These are phyloP conservation scores for Delonix regia DNA, from an alignment of 306 rosid species.

Conservation along the genomic window DNA sequence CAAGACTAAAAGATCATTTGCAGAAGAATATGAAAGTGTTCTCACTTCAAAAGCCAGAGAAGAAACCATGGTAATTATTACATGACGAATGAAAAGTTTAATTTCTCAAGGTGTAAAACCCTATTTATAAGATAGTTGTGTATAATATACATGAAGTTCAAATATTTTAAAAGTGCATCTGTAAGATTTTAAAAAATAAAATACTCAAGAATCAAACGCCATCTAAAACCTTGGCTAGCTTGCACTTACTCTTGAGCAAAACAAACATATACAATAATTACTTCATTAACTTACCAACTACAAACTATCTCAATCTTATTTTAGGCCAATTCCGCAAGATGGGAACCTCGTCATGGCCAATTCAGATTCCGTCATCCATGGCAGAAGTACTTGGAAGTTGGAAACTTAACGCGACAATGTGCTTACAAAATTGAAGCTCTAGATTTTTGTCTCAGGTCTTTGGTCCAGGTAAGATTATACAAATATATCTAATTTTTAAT, in stretches of 20 bases:
- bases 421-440: constrained; percentile 45
- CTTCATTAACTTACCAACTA: background rate
- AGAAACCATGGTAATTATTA: constrained; percentile 39
- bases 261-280: background rate
- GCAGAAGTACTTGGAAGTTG: constrained; percentile 47
- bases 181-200: background rate
- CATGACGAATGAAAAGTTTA: background rate
- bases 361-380: constrained; percentile 52
- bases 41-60: constrained; percentile 42
- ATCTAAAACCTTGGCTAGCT: background rate
- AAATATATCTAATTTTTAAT: too few species aligned
- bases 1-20: constrained; percentile 7
- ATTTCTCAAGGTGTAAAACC: too few species aligned
- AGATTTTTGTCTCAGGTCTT: constrained; percentile 30
- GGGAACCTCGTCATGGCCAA: constrained; percentile 48
- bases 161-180: too few species aligned
- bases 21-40: constrained; percentile 38
- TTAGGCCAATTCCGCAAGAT: constrained; percentile 40
- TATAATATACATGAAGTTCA: too few species aligned
- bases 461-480: background rate
- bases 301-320: background rate
- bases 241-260: background rate
- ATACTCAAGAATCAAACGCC: background rate
- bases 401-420: constrained; percentile 44
- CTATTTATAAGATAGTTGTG: too few species aligned